phyloP scores from a whole-genome alignment of 768 basidiomycete species.

The Tephrocybe sp. region DNA sequence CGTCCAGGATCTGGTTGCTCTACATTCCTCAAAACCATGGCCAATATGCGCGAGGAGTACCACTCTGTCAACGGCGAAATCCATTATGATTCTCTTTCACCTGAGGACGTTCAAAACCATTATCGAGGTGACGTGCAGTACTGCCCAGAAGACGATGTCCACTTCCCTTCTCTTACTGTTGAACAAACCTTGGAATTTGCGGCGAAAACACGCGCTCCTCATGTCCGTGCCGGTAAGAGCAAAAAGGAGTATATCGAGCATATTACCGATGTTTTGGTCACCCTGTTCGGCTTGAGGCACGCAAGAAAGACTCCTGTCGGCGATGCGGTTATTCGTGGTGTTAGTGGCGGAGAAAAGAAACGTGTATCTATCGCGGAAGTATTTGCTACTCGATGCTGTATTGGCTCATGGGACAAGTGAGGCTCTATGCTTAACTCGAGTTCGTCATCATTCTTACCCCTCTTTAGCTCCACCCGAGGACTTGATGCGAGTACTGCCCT shows the following conservation, averaged over 20 bases:
- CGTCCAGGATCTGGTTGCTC: constrained; percentile 86
- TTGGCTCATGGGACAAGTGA: constrained; percentile 38
- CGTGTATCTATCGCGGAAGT: constrained; percentile 66
- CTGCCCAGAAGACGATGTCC: constrained; percentile 82
- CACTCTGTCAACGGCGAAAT: constrained; percentile 70
- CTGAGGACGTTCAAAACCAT: constrained; percentile 56
- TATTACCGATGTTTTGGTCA: constrained; percentile 54
- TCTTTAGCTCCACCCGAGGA: constrained; percentile 57
- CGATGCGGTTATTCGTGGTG: constrained; percentile 57
- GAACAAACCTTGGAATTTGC: constrained; percentile 72
- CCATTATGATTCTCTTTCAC: constrained; percentile 71
- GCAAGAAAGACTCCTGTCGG: constrained; percentile 64
- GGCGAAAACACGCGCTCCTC: constrained; percentile 64
- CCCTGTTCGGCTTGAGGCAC: constrained; percentile 77
- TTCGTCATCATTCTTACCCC: neutral
- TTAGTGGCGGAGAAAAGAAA: constrained; percentile 55
- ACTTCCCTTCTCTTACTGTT: constrained; percentile 82
- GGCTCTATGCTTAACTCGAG: neutral
- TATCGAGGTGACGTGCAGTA: constrained; percentile 81
- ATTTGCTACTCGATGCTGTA: constrained; percentile 51
- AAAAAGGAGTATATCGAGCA: constrained; percentile 39
- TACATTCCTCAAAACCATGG: constrained; percentile 78
- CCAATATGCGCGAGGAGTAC: constrained; percentile 72
- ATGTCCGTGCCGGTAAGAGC: constrained; percentile 39
- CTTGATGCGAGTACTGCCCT: constrained; percentile 69